Evolutionary conservation across 1,284 basidiomycete genomes (phyloP), one percentile per base, ranked within the genome.

Genomic region (Mixia osmundae): DNA sequence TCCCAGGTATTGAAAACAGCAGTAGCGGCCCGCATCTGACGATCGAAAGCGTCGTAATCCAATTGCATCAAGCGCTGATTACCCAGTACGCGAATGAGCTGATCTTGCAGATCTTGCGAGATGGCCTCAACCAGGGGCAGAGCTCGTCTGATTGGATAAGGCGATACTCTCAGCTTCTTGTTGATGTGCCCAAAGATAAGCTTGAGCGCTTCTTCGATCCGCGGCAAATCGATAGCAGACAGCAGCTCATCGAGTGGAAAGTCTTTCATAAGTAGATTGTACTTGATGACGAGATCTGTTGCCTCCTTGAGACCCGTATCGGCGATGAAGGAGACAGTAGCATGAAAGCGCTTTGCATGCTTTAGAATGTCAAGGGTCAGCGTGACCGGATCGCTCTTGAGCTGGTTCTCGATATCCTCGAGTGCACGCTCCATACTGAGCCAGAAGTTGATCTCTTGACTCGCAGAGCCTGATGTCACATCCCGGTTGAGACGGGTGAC

Each of bases 361-460:
- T 85, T 69, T 41, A 97, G 63, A 45, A 85, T 80, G 45, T 91
- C 89, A 67, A 97, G 76, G 15, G 91, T 85, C 65, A 97, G 72
- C 36, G 71, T 71, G 41, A 97, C 80, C 52, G 85, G 80, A 38
- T 94, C 85, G 45, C 79, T 80, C 43, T 75, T 66, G 37, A 97
- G 64, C 54, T 97, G 91, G 1, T 69, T 62, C 54, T 95, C 87
- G 51, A 97, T 94, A 0, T 69, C 74, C 51, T 97, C 89, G 43
- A 95, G 59, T 1, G 87, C 87, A 36, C 77, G 66, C 54, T 97
- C 89, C 59, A 94, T 68, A 53, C 76, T 79, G 23, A 94, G 61
- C 89, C 91, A 97, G 53, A 97, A 97, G 59, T 95, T 95, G 62
- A 97, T 82, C 55, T 97, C 89, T 52, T 99, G 91, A 1, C 82